Conservation (phyloP, 78 protist genomes). For the Andalucia godoyi region DNA sequence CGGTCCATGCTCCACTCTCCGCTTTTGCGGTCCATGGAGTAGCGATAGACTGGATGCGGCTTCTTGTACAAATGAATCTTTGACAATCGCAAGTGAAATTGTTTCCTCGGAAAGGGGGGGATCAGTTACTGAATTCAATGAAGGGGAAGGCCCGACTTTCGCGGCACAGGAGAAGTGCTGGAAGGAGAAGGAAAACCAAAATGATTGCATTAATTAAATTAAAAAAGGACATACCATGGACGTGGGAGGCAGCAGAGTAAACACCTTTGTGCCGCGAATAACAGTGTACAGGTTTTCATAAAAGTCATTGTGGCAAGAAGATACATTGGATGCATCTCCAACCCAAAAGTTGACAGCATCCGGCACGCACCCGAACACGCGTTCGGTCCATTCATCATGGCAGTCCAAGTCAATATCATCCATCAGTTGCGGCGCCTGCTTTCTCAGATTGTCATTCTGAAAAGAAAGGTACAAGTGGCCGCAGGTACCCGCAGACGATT, state of each 20-base stretch:
- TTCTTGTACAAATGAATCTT: too few species aligned
- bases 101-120: too few species aligned
- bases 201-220: too few species aligned
- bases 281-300: constrained; percentile 47
- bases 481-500: neutral
- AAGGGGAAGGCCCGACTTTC: too few species aligned
- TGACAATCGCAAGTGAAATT: too few species aligned
- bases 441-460: neutral
- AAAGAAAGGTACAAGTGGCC: neutral
- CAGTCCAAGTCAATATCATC: neutral
- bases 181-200: too few species aligned
- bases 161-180: too few species aligned
- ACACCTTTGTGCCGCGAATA: constrained; percentile 23
- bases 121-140: too few species aligned
- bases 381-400: neutral
- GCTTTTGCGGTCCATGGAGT: too few species aligned
- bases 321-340: constrained; percentile 7
- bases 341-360: constrained; percentile 52
- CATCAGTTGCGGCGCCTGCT: neutral
- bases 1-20: neutral
- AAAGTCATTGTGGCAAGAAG: constrained; percentile 32
- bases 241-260: constrained; percentile 45
- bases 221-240: too few species aligned
- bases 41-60: too few species aligned
- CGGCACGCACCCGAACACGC: constrained; percentile 5